Percentiles rank a stretch among this genome's conserved stretches.
Conservation (phyloP, 371 early-diverging fungal species). For the Mucor piriformis region DNA sequence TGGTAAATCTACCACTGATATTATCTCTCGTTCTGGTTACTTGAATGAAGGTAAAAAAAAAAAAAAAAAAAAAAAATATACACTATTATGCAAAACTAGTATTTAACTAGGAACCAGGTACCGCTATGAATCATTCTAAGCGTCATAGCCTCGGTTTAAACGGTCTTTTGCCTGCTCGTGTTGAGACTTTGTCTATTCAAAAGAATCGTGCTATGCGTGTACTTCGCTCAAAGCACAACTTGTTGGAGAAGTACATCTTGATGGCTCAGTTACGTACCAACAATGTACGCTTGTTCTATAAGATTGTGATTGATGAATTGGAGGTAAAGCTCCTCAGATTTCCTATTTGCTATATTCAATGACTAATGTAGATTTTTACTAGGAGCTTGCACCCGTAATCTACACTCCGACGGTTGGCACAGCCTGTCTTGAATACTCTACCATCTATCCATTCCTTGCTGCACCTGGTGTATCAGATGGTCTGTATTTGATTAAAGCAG, state of each 20-base stretch:
- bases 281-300: conserved; percentile 81
- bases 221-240: conserved; percentile 61
- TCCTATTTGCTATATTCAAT: no score
- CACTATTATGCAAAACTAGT: background rate
- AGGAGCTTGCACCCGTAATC: conserved; percentile 81
- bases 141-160: conserved; percentile 51
- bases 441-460: conserved; percentile 83
- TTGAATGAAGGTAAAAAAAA: conserved; percentile 22
- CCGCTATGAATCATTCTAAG: conserved; percentile 13
- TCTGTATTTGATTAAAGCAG: conserved; percentile 75
- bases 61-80: background rate
- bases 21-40: conserved; percentile 21
- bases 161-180: conserved; percentile 72
- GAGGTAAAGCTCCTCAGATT: no score
- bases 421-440: conserved; percentile 88
- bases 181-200: conserved; percentile 75
- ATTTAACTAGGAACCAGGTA: conserved; percentile 7
- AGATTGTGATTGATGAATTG: conserved; percentile 73
- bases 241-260: conserved; percentile 82
- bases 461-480: conserved; percentile 81
- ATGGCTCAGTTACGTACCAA: conserved; percentile 79
- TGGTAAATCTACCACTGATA: background rate
- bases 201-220: conserved; percentile 73
- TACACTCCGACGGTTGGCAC: conserved; percentile 94
- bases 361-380: background rate